Conservation (phyloP, 495 filamentous ascomycete genomes). For the Aspergillus coremiiformis region DNA sequence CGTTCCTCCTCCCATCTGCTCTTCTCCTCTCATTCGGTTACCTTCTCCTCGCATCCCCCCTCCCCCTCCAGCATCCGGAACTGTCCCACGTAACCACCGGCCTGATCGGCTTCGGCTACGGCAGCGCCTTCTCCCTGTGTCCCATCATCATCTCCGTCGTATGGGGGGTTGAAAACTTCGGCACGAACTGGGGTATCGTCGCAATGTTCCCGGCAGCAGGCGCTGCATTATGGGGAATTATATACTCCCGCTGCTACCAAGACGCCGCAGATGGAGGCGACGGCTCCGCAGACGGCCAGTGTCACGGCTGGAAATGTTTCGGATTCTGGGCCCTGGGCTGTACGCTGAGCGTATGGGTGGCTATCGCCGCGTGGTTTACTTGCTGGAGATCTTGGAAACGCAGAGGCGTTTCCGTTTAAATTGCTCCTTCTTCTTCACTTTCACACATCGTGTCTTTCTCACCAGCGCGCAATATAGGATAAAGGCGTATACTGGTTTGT, state of each 20-base stretch:
- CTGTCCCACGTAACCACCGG: slow-evolving; percentile 76
- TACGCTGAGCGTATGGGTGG: slow-evolving; percentile 64
- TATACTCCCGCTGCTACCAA: slow-evolving; percentile 80
- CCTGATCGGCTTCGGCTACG: slow-evolving; percentile 82
- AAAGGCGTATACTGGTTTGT: not conserved
- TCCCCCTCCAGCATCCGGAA: slow-evolving; percentile 55
- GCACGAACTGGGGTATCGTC: slow-evolving; percentile 95
- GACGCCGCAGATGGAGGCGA: slow-evolving; percentile 38
- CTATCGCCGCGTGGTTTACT: slow-evolving; percentile 61
- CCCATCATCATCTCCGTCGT: slow-evolving; percentile 91
- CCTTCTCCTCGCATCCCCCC: slow-evolving; percentile 62
- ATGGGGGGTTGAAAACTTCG: slow-evolving; percentile 98
- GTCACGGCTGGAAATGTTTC: slow-evolving; percentile 74
- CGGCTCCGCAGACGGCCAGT: slow-evolving; percentile 32
- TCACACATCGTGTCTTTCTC: not conserved
- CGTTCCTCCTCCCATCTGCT: slow-evolving; percentile 69
- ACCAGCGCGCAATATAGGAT: not conserved
- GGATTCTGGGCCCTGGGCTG: slow-evolving; percentile 74
- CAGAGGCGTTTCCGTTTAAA: slow-evolving; percentile 69
- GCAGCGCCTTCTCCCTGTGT: slow-evolving; percentile 77
- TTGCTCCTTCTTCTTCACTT: not conserved
- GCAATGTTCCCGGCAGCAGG: slow-evolving; percentile 82
- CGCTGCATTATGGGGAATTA: slow-evolving; percentile 73
- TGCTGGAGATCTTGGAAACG: slow-evolving; percentile 86
- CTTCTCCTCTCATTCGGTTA: slow-evolving; percentile 71